phyloP scores from a whole-genome alignment of 306 rosid genomes.

The Coriaria nepalensis region DNA sequence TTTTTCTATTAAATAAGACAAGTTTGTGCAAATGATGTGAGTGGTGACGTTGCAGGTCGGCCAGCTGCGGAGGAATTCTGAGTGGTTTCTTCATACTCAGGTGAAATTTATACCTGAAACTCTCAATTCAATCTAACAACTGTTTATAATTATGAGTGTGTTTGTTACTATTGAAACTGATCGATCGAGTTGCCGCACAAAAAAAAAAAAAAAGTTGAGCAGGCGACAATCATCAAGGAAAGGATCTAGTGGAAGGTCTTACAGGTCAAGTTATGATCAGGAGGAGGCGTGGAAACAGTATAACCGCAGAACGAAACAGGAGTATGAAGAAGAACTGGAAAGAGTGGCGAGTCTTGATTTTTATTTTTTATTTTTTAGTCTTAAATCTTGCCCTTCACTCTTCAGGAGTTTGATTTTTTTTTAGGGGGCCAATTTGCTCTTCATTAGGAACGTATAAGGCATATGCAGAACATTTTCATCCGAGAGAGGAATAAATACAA shows the following conservation, averaged over 20 bases:
- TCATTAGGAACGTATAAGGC: slow-evolving; percentile 67
- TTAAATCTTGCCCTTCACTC: not conserved
- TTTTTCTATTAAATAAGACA: too few relatives aligned
- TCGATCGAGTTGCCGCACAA: not conserved
- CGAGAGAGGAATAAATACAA: slow-evolving; percentile 69
- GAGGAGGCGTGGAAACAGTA: slow-evolving; percentile 71
- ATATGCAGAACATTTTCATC: slow-evolving; percentile 79
- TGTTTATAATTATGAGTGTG: too few relatives aligned
- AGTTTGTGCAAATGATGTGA: slow-evolving; percentile 6
- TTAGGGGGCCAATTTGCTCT: slow-evolving; percentile 9
- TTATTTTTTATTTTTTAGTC: not conserved
- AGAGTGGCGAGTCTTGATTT: slow-evolving; percentile 52
- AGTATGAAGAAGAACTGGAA: slow-evolving; percentile 84
- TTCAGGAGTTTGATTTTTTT: not conserved
- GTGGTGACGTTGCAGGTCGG: slow-evolving; percentile 42
- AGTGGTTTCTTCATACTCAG: slow-evolving; percentile 51
- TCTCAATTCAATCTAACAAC: too few relatives aligned
- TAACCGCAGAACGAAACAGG: slow-evolving; percentile 61
- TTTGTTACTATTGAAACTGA: slow-evolving; percentile 25
- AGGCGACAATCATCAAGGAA: slow-evolving; percentile 43
- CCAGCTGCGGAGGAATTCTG: slow-evolving; percentile 57
- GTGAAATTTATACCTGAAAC: slow-evolving; percentile 16
- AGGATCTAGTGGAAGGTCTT: slow-evolving; percentile 39
- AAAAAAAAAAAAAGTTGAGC: slow-evolving; percentile 23
- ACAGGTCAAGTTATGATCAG: slow-evolving; percentile 37